A percentile compares a stretch with the other conserved stretches of the same genome.
These are phyloP conservation scores for Steccherinum ochraceum DNA, from an alignment of 768 basidiomycete species.

Conservation along the genomic window DNA sequence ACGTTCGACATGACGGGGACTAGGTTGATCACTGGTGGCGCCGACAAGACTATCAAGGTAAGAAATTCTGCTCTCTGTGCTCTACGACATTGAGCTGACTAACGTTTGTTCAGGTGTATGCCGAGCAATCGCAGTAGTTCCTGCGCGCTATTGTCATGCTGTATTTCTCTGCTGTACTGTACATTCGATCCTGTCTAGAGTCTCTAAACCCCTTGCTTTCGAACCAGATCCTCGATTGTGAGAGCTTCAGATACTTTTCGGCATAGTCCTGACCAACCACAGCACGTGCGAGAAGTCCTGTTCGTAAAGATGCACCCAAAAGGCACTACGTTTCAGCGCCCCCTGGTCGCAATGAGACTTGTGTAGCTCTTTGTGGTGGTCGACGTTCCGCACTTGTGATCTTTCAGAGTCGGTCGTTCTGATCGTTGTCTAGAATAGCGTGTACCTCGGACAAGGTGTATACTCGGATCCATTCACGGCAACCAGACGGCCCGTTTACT, in stretches of 20 bases:
- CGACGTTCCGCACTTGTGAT: too few species aligned
- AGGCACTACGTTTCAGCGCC: too few species aligned
- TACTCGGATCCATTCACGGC: too few species aligned
- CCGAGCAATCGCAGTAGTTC: slow-evolving; percentile 56
- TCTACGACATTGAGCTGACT: background rate
- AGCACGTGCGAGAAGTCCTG: too few species aligned
- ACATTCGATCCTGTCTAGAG: too few species aligned
- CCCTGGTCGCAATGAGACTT: too few species aligned
- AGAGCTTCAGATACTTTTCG: background rate
- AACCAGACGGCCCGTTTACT: too few species aligned
- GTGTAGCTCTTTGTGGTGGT: too few species aligned
- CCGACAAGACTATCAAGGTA: slow-evolving; percentile 99
- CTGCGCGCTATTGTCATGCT: background rate
- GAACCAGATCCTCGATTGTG: background rate
- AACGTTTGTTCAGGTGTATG: slow-evolving; percentile 45
- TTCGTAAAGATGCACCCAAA: too few species aligned
- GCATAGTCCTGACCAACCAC: background rate
- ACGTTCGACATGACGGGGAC: slow-evolving; percentile 97
- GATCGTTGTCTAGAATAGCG: too few species aligned
- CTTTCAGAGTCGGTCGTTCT: too few species aligned
- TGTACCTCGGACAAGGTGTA: too few species aligned
- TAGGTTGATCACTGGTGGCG: slow-evolving; percentile 89
- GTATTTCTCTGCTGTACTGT: background rate
- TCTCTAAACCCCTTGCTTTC: background rate
- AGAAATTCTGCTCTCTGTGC: slow-evolving; percentile 15